These are phyloP conservation scores for Blastomyces percursus DNA, from an alignment of 2,329 filamentous ascomycete species.

Conservation along the genomic window DNA sequence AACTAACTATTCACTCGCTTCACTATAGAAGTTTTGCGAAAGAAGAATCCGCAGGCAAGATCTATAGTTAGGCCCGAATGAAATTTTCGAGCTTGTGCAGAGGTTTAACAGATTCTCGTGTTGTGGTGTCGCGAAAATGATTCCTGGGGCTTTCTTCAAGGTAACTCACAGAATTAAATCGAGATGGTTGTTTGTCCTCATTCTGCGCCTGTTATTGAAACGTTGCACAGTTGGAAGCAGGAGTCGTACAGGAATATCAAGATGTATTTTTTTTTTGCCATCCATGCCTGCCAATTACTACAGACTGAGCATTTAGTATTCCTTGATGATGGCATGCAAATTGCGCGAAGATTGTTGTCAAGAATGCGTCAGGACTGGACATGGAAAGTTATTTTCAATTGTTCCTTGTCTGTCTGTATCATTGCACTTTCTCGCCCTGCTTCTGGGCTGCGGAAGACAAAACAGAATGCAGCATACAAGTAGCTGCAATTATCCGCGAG, in stretches of 20 bases:
- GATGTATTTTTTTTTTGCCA: background rate
- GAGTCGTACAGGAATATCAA: background rate
- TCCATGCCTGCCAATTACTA: background rate
- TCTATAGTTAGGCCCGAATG: background rate
- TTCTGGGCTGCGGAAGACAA: background rate
- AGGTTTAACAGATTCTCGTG: background rate
- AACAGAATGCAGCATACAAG: background rate
- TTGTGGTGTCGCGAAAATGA: background rate
- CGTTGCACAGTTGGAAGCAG: background rate
- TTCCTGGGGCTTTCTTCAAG: background rate
- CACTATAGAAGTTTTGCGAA: too few species aligned
- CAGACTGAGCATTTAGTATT: background rate
- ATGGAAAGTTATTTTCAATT: background rate
- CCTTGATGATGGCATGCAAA: background rate
- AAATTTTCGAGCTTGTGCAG: background rate
- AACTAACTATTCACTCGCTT: background rate
- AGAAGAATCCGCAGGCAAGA: background rate
- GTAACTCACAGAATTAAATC: too few species aligned
- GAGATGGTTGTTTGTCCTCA: background rate
- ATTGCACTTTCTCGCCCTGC: background rate
- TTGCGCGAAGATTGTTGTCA: background rate
- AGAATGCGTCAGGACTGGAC: background rate
- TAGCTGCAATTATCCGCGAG: background rate
- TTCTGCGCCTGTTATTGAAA: background rate
- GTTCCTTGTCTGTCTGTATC: background rate